These are phyloP conservation scores for Botrytis medusae DNA, from an alignment of 2,329 filamentous ascomycete species.

Conservation along the genomic window DNA sequence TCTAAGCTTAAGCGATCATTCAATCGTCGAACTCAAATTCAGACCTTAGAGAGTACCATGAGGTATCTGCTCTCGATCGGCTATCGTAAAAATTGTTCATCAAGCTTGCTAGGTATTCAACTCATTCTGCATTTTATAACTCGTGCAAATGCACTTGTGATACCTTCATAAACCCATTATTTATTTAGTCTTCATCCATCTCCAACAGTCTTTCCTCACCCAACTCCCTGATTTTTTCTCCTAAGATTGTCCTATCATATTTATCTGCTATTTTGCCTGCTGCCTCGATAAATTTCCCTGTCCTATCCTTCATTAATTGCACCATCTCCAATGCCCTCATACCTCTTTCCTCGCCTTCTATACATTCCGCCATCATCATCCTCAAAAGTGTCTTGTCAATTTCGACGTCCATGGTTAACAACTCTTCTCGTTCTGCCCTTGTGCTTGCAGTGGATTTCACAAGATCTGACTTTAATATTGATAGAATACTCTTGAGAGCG, in stretches of 20 bases:
- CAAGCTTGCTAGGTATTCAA: not conserved
- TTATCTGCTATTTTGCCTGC: slow-evolving; percentile 85
- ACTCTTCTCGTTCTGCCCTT: slow-evolving; percentile 62
- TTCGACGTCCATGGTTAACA: slow-evolving; percentile 74
- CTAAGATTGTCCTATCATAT: slow-evolving; percentile 76
- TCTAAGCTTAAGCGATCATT: not conserved
- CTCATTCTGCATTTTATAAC: not conserved
- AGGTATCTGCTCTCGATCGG: not conserved
- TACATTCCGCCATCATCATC: slow-evolving; percentile 84
- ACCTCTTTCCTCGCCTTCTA: slow-evolving; percentile 86
- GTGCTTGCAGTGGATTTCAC: slow-evolving; percentile 66
- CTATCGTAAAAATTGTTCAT: slow-evolving; percentile 1
- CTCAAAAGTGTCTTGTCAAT: slow-evolving; percentile 89
- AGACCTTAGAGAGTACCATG: not conserved
- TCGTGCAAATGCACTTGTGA: slow-evolving; percentile 12
- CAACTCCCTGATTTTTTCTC: slow-evolving; percentile 86
- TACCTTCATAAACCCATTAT: slow-evolving; percentile 13
- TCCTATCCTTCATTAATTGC: slow-evolving; percentile 76
- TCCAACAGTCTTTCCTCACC: slow-evolving; percentile 56
- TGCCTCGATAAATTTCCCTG: slow-evolving; percentile 87
- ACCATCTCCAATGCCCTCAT: slow-evolving; percentile 96
- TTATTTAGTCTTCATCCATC: slow-evolving; percentile 37
- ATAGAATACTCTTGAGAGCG: slow-evolving; percentile 70
- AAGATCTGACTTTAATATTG: slow-evolving; percentile 73
- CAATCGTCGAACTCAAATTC: not conserved